Percentiles rank a stretch among this genome's conserved stretches.
phyloP scores from a whole-genome alignment of 2,329 filamentous ascomycete species.

The Teratosphaeria epicoccoides region DNA sequence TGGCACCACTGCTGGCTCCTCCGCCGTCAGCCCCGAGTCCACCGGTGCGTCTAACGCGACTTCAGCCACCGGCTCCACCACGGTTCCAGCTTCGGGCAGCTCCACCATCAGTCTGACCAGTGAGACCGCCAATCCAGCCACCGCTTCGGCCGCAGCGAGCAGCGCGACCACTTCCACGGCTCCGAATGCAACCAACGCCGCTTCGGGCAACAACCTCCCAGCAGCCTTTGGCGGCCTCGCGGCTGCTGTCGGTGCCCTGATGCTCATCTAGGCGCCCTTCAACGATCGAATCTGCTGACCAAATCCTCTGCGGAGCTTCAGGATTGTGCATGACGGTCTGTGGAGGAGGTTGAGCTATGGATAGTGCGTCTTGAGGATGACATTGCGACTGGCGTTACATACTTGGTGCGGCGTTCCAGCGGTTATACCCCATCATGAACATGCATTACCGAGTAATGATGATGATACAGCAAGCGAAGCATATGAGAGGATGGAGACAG shows the following conservation, averaged over 20 bases:
- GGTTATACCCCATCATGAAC: constrained; percentile 2
- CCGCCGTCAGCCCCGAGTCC: constrained; percentile 1
- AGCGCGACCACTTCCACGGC: constrained; percentile 6
- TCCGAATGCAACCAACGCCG: constrained; percentile 10
- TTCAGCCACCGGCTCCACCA: constrained; percentile 1
- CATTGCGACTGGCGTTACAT: constrained; percentile 1
- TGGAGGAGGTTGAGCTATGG: not conserved
- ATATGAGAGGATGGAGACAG: not conserved
- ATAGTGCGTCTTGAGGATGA: not conserved
- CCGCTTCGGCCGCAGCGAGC: not conserved
- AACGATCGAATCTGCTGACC: not conserved
- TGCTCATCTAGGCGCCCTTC: constrained; percentile 2
- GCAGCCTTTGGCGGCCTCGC: constrained; percentile 10
- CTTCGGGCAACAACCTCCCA: constrained; percentile 6
- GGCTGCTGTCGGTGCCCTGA: constrained; percentile 5
- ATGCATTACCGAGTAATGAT: constrained; percentile 1
- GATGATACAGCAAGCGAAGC: not conserved
- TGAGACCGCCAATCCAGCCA: constrained; percentile 2
- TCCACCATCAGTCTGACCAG: not conserved
- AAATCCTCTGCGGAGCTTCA: constrained; percentile 3
- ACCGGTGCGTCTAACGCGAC: not conserved
- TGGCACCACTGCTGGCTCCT: not conserved
- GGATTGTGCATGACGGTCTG: not conserved
- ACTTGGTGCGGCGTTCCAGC: not conserved
- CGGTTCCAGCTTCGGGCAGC: constrained; percentile 1